phyloP scores from a whole-genome alignment of 768 basidiomycete species.

The Termitomyces sp. region DNA sequence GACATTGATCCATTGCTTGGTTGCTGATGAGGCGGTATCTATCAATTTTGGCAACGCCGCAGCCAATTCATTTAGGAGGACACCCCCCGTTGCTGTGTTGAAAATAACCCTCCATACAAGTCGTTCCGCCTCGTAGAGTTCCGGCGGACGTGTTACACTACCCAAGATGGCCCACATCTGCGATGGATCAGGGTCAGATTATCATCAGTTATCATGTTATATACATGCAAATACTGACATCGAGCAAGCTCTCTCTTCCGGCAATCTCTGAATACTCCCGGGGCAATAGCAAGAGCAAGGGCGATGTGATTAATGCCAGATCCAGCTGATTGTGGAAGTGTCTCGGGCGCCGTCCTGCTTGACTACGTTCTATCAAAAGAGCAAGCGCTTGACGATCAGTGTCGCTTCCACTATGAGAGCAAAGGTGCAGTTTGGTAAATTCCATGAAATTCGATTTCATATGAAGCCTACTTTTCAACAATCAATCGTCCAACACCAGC shows the following conservation, averaged over 20 bases:
- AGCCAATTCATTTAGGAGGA: not conserved
- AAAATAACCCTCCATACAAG: not conserved
- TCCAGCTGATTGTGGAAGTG: too few species aligned
- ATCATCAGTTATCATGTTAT: too few species aligned
- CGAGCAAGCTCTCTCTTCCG: not conserved
- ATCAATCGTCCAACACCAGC: too few species aligned
- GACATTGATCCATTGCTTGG: too few species aligned
- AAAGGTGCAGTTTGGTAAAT: too few species aligned
- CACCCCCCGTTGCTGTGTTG: not conserved
- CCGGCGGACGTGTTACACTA: not conserved
- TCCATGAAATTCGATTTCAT: too few species aligned
- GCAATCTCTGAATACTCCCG: too few species aligned
- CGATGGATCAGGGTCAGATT: not conserved
- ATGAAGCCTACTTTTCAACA: too few species aligned
- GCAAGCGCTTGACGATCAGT: not conserved
- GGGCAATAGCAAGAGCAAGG: too few species aligned
- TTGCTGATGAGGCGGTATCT: too few species aligned
- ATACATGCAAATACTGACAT: not conserved
- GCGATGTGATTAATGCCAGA: too few species aligned
- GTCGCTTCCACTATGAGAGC: not conserved
- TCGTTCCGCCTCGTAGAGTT: not conserved
- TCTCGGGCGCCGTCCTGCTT: too few species aligned
- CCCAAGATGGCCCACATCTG: not conserved
- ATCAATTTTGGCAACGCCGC: not conserved
- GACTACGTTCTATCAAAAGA: not conserved